Percentiles rank a stretch among this genome's conserved stretches.
Evolutionary conservation across 2,329 filamentous ascomycete species (phyloP).

Genomic region (Neoarthrinium moseri): DNA sequence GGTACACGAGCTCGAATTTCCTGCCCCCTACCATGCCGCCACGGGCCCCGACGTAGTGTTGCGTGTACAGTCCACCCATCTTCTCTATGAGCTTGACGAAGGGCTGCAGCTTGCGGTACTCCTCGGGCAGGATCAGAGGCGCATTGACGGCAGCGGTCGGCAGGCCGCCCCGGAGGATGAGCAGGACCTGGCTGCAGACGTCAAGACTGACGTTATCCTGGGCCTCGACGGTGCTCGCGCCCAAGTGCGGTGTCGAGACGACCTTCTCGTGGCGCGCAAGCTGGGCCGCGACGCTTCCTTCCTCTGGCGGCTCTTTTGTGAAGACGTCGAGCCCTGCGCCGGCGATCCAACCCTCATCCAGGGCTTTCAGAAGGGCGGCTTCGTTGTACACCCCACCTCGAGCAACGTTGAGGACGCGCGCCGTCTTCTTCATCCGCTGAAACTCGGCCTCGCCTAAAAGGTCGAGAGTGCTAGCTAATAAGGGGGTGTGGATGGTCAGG

Average conservation of each 20-base stretch:
- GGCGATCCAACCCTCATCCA: slow-evolving; percentile 70
- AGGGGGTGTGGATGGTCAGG: slow-evolving; percentile 76
- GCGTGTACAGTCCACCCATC: slow-evolving; percentile 77
- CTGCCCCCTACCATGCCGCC: slow-evolving; percentile 56
- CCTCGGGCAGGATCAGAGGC: slow-evolving; percentile 76
- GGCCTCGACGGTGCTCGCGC: slow-evolving; percentile 77
- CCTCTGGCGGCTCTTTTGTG: slow-evolving; percentile 68
- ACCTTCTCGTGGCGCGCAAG: slow-evolving; percentile 70
- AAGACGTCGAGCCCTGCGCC: slow-evolving; percentile 81
- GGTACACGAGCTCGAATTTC: slow-evolving; percentile 74
- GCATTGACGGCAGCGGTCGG: slow-evolving; percentile 79
- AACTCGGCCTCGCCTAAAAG: slow-evolving; percentile 69
- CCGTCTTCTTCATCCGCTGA: slow-evolving; percentile 68
- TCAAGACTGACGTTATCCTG: slow-evolving; percentile 84
- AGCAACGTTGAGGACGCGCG: slow-evolving; percentile 76
- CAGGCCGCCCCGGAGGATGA: slow-evolving; percentile 70
- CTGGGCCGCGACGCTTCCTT: slow-evolving; percentile 56
- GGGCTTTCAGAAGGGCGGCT: slow-evolving; percentile 64
- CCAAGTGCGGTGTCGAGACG: slow-evolving; percentile 76
- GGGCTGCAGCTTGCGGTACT: slow-evolving; percentile 75
- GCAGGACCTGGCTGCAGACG: slow-evolving; percentile 76
- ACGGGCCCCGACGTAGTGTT: slow-evolving; percentile 58
- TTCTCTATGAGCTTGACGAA: slow-evolving; percentile 76
- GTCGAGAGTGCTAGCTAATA: slow-evolving; percentile 74
- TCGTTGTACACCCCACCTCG: slow-evolving; percentile 81